These are phyloP conservation scores for Trichosanthes cucumerina DNA, from an alignment of 306 rosid genomes.

Conservation along the genomic window DNA sequence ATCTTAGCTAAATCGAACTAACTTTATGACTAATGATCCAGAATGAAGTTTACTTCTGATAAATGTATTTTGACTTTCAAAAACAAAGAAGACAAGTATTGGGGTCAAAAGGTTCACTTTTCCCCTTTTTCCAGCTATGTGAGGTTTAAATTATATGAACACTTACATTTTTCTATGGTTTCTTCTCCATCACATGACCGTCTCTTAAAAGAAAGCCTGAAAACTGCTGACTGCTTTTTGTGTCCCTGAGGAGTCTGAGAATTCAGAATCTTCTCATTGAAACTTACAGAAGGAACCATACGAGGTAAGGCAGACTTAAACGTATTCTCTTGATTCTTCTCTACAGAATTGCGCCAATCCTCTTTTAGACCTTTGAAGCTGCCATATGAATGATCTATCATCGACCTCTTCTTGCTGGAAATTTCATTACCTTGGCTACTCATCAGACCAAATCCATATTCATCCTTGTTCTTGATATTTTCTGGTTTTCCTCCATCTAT, in stretches of 20 bases:
- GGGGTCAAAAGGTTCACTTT: neutral
- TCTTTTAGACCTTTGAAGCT: constrained; percentile 61
- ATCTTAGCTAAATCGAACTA: neutral
- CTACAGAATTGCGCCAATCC: constrained; percentile 30
- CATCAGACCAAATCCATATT: constrained; percentile 22
- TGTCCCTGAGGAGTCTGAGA: constrained; percentile 30
- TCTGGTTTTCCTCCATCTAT: constrained; percentile 53
- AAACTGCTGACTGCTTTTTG: constrained; percentile 48
- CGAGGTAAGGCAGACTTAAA: constrained; percentile 24
- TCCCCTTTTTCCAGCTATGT: neutral
- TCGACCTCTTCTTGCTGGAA: constrained; percentile 27
- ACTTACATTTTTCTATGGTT: constrained; percentile 50
- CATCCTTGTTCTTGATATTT: constrained; percentile 23
- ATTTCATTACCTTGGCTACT: constrained; percentile 20
- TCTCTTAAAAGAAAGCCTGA: constrained; percentile 74
- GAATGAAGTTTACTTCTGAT: neutral
- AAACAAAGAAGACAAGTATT: neutral
- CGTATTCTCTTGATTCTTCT: constrained; percentile 18
- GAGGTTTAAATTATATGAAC: neutral
- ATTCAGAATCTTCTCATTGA: constrained; percentile 51
- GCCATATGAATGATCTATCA: constrained; percentile 31
- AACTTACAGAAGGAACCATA: constrained; percentile 45
- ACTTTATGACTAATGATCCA: neutral
- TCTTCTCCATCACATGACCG: constrained; percentile 71
- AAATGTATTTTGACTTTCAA: neutral